Evolutionary conservation across 768 basidiomycete species (phyloP), one percentile per base, ranked within the genome.

Genomic region (Pleurotus giganteus): DNA sequence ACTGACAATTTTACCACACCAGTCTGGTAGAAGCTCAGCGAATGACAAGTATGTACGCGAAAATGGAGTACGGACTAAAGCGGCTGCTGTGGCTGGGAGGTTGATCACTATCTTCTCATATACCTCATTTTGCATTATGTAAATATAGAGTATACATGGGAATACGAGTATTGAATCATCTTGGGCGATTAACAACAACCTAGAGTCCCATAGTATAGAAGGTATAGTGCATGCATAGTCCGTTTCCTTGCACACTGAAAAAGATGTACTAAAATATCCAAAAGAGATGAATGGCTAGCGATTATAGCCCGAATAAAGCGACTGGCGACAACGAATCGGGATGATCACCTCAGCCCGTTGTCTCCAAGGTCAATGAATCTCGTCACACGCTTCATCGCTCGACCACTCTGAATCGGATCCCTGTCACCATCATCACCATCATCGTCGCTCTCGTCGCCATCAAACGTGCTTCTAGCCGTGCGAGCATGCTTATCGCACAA

Each of bases 1-100:
- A 59, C 54, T 50, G 21, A 44, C n/a, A 23, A 53, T 34, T 55
- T 34, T 56, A 45, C 54, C 4, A 8, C 27, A 29, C 60, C 29
- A 94, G 92, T 62, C 66, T 94, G 60, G 78, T 80, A 5, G 92
- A 97, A 61, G 95, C 95, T 2, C 85, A 88, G 66, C 79, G 83
- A 52, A 85, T 87, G 75, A 97, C 92, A 2, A 90, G 85, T 57
- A 76, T 95, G 60, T 89, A 91, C 67, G 83, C 93, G 12, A 93
- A 94, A 72, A 88, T 96, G 84, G 94, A 97, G 65, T 93, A 96
- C 67, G 91, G 91, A 0, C 78, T 97, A 47, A 98, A 95, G 77
- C 77, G 93, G 59, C 72, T 96, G 65, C 70, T 96, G 56, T 96
- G 94, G 94, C 70, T 96, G 45, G 90, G 91, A 46, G 80, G 87